Evolutionary conservation across 139 green algal species (phyloP).

Genomic region (Microglena sp.): DNA sequence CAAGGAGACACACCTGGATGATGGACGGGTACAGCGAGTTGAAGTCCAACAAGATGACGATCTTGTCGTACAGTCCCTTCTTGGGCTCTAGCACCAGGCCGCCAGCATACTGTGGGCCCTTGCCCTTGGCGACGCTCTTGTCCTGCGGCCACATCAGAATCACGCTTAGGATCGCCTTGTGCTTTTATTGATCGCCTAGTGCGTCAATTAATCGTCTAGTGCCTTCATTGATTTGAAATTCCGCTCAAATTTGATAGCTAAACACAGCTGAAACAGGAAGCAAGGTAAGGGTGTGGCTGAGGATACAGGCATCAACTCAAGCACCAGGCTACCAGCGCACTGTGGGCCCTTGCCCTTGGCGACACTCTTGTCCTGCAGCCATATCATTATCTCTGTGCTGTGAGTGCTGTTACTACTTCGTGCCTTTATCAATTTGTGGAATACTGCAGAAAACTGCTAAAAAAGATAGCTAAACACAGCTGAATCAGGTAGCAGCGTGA

Average conservation of each 20-base stretch:
- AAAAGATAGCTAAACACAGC: too few species aligned
- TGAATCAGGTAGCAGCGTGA: too few species aligned
- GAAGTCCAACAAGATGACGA: constrained; percentile 97
- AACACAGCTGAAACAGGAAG: too few species aligned
- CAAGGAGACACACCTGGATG: constrained; percentile 66
- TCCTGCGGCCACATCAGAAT: constrained; percentile 7
- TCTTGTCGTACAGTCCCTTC: constrained; percentile 96
- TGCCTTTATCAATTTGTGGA: too few species aligned
- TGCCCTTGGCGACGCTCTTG: constrained; percentile 58
- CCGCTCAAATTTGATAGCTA: too few species aligned
- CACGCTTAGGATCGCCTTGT: constrained; percentile 9
- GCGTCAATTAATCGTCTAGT: too few species aligned
- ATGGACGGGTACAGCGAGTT: constrained; percentile 99
- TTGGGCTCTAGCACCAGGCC: constrained; percentile 98
- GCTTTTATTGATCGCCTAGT: too few species aligned
- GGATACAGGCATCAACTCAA: too few species aligned
- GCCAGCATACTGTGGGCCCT: constrained; percentile 38
- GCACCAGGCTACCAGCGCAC: constrained; percentile 75
- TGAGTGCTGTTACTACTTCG: too few species aligned
- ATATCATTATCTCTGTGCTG: neutral
- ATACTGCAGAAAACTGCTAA: too few species aligned
- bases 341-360: constrained; percentile 46
- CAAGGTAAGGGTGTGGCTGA: too few species aligned
- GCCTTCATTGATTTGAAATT: too few species aligned
- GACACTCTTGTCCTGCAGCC: constrained; percentile 32